Evolutionary conservation across 78 protist species (phyloP).

Genomic region (Protostelium mycophagum): DNA sequence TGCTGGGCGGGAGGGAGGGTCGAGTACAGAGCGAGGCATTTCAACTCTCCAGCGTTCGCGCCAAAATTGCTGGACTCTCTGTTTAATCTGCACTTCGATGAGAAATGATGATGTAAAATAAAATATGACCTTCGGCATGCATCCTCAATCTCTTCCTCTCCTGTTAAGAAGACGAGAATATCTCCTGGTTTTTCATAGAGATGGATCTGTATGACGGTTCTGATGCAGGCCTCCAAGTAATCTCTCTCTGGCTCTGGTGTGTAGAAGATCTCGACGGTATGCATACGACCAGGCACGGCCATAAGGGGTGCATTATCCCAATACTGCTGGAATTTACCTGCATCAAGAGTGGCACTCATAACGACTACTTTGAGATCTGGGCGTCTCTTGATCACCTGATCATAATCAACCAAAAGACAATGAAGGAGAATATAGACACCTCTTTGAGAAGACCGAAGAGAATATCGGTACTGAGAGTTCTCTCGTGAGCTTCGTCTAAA

Average conservation of each 20-base stretch:
- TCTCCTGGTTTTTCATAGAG: slow-evolving; percentile 91
- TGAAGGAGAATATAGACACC: neutral
- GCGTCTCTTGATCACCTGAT: slow-evolving; percentile 39
- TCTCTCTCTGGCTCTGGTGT: slow-evolving; percentile 92
- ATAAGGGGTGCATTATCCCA: slow-evolving; percentile 86
- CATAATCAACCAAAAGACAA: neutral
- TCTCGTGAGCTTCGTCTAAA: slow-evolving; percentile 99
- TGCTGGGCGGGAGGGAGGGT: slow-evolving; percentile 94
- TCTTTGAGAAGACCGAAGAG: slow-evolving; percentile 93
- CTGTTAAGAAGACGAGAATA: slow-evolving; percentile 96
- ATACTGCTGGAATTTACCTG: slow-evolving; percentile 93
- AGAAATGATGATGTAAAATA: neutral
- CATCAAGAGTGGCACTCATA: slow-evolving; percentile 99
- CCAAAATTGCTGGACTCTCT: neutral
- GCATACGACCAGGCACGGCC: slow-evolving; percentile 62
- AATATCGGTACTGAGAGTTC: slow-evolving; percentile 98
- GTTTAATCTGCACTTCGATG: slow-evolving; percentile 8
- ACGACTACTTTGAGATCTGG: slow-evolving; percentile 89
- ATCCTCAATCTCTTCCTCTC: slow-evolving; percentile 86
- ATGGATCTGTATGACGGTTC: slow-evolving; percentile 91
- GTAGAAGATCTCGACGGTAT: slow-evolving; percentile 95
- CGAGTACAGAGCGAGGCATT: slow-evolving; percentile 91
- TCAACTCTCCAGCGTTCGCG: slow-evolving; percentile 13
- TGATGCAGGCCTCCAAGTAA: slow-evolving; percentile 94
- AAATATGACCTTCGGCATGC: slow-evolving; percentile 38